Conservation (phyloP, 257 asterid genomes). For the Avicennia marina region DNA sequence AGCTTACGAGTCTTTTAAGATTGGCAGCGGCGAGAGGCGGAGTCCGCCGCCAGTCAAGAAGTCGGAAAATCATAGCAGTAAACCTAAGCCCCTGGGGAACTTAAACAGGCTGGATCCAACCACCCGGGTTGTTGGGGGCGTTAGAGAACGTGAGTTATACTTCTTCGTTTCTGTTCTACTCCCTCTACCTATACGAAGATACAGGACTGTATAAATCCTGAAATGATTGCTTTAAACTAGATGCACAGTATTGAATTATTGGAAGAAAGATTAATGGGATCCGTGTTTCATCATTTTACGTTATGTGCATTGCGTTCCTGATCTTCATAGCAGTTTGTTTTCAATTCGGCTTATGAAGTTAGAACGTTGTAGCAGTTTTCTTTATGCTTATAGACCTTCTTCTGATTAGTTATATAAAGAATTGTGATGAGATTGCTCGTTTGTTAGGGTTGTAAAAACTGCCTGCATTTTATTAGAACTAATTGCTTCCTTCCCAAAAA, state of each 20-base stretch:
- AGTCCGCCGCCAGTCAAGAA: slow-evolving; percentile 24
- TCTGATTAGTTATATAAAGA: too few relatives aligned
- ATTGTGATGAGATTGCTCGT: too few relatives aligned
- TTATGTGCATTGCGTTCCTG: background rate
- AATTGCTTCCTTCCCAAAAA: too few relatives aligned
- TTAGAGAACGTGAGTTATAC: slow-evolving; percentile 60
- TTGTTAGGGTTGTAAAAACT: too few relatives aligned
- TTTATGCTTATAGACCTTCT: background rate
- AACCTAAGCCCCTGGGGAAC: slow-evolving; percentile 36
- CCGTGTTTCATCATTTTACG: background rate
- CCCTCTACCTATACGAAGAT: background rate
- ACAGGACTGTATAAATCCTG: background rate
- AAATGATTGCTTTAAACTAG: slow-evolving; percentile 3
- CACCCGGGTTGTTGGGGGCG: slow-evolving; percentile 62
- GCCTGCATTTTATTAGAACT: too few relatives aligned
- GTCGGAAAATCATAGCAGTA: slow-evolving; percentile 24
- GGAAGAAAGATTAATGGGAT: background rate
- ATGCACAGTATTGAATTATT: slow-evolving; percentile 9
- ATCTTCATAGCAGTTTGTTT: too few relatives aligned
- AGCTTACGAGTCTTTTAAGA: slow-evolving; percentile 58
- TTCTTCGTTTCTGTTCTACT: background rate
- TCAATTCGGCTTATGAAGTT: too few relatives aligned
- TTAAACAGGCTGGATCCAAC: slow-evolving; percentile 69
- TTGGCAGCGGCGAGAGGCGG: slow-evolving; percentile 34
- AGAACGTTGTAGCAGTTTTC: too few relatives aligned